Conservation (phyloP, 2,329 filamentous ascomycete species). For the Aureobasidium pullulans region DNA sequence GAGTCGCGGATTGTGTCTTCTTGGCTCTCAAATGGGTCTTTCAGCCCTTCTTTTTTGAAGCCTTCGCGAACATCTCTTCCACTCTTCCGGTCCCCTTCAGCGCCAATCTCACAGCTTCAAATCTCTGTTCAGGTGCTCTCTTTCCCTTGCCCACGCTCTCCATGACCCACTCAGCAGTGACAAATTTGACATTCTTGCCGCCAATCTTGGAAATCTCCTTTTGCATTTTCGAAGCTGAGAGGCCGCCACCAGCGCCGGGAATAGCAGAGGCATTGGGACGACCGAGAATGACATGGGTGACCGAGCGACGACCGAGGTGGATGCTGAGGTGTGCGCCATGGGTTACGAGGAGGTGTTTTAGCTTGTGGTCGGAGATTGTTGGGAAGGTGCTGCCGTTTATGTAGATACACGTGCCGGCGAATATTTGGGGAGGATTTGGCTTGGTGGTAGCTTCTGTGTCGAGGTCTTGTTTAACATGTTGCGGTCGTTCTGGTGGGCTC, state of each 20-base stretch:
- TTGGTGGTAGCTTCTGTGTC: background rate
- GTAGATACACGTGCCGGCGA: constrained; percentile 67
- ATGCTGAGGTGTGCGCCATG: constrained; percentile 69
- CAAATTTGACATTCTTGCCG: constrained; percentile 67
- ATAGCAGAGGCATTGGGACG: constrained; percentile 38
- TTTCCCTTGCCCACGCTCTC: constrained; percentile 72
- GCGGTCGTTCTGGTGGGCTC: background rate
- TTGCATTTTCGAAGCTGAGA: constrained; percentile 72
- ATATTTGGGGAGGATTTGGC: constrained; percentile 30
- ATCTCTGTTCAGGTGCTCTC: constrained; percentile 66
- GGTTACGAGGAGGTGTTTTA: constrained; percentile 68
- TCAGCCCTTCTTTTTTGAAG: background rate
- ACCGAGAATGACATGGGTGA: constrained; percentile 82
- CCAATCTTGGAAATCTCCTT: constrained; percentile 64
- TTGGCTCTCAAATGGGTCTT: background rate
- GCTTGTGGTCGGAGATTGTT: constrained; percentile 72
- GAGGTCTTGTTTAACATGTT: background rate
- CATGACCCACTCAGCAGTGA: constrained; percentile 78
- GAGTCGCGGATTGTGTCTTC: background rate
- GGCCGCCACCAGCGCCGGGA: constrained; percentile 60
- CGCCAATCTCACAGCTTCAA: constrained; percentile 56
- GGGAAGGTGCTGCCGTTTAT: constrained; percentile 84
- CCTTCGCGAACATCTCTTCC: constrained; percentile 41
- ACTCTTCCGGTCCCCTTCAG: constrained; percentile 59
- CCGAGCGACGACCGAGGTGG: constrained; percentile 61